Conservation (phyloP, 768 basidiomycete genomes). For the Coprinellus micaceus region DNA sequence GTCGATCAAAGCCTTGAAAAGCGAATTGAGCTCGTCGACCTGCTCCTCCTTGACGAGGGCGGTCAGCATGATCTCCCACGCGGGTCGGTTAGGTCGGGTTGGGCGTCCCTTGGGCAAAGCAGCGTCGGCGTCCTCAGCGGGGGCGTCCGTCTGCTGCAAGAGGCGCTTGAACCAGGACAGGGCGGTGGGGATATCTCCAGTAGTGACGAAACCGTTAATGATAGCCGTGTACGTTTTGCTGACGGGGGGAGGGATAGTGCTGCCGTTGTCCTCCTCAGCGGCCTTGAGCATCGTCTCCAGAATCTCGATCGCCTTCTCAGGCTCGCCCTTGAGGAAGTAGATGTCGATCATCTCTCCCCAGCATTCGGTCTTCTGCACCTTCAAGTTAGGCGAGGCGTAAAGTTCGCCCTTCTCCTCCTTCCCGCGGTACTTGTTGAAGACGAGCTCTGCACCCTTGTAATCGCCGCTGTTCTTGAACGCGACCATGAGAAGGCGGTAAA, state of each 20-base stretch:
- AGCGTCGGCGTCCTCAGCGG: slow-evolving; percentile 36
- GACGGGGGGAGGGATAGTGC: slow-evolving; percentile 44
- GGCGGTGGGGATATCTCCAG: slow-evolving; percentile 61
- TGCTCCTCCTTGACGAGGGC: slow-evolving; percentile 33
- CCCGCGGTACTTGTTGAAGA: slow-evolving; percentile 58
- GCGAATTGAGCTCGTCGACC: slow-evolving; percentile 48
- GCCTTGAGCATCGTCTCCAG: slow-evolving; percentile 70
- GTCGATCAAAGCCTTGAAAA: too few species aligned
- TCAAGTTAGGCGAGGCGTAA: not conserved
- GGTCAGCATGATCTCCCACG: slow-evolving; percentile 56
- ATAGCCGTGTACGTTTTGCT: slow-evolving; percentile 62
- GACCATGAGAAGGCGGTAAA: slow-evolving; percentile 55
- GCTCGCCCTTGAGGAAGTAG: slow-evolving; percentile 61
- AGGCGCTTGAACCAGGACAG: slow-evolving; percentile 64
- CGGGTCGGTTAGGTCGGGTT: slow-evolving; percentile 45
- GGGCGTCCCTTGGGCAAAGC: slow-evolving; percentile 29
- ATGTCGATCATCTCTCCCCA: slow-evolving; percentile 79
- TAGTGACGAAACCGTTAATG: slow-evolving; percentile 60
- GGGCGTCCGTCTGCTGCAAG: slow-evolving; percentile 43
- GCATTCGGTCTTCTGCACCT: slow-evolving; percentile 37
- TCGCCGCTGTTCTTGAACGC: slow-evolving; percentile 53
- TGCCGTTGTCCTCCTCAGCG: slow-evolving; percentile 14
- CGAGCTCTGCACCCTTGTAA: slow-evolving; percentile 45
- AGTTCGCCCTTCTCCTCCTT: slow-evolving; percentile 39
- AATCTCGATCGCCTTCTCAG: slow-evolving; percentile 60